Evolutionary conservation across 345 rosid genomes (phyloP).

Genomic region (Murraya koenigii): DNA sequence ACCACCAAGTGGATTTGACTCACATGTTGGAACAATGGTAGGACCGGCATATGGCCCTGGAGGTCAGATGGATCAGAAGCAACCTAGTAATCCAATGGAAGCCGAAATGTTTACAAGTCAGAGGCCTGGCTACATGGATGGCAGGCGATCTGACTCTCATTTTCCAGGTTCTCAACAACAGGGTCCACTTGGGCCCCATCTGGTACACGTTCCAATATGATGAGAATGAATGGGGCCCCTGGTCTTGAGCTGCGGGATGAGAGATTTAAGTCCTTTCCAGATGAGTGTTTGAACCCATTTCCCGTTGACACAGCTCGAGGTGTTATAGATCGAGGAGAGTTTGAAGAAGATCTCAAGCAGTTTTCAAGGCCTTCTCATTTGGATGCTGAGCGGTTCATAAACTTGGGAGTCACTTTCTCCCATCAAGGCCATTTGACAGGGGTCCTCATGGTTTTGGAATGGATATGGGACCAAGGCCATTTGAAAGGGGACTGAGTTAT

Average conservation of each 20-base stretch:
- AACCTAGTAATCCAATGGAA: constrained; percentile 19
- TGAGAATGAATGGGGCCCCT: constrained; percentile 36
- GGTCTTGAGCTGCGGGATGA: constrained; percentile 32
- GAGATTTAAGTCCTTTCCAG: constrained; percentile 34
- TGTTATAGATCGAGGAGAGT: constrained; percentile 30
- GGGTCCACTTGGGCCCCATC: constrained; percentile 28
- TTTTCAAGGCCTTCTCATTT: constrained; percentile 41
- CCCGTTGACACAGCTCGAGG: constrained; percentile 30
- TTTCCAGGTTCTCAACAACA: constrained; percentile 17
- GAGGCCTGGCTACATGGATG: constrained; percentile 35
- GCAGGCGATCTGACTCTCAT: constrained; percentile 30
- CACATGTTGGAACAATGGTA: constrained; percentile 21
- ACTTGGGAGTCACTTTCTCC: constrained; percentile 33
- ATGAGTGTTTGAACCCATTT: constrained; percentile 33
- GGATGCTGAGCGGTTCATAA: constrained; percentile 32
- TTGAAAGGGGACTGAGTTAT: constrained; percentile 36
- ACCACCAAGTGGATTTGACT: constrained; percentile 20
- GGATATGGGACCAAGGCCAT: constrained; percentile 32
- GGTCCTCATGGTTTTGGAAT: constrained; percentile 39
- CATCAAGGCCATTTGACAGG: constrained; percentile 42
- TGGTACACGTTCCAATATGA: constrained; percentile 21
- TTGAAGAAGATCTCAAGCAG: constrained; percentile 47
- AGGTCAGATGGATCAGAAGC: constrained; percentile 20
- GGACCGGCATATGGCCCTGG: constrained; percentile 27
- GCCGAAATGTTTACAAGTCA: constrained; percentile 26